Base-by-base conservation (phyloP, 495 filamentous ascomycete species). In the Aspergillus indologenus region DNA sequence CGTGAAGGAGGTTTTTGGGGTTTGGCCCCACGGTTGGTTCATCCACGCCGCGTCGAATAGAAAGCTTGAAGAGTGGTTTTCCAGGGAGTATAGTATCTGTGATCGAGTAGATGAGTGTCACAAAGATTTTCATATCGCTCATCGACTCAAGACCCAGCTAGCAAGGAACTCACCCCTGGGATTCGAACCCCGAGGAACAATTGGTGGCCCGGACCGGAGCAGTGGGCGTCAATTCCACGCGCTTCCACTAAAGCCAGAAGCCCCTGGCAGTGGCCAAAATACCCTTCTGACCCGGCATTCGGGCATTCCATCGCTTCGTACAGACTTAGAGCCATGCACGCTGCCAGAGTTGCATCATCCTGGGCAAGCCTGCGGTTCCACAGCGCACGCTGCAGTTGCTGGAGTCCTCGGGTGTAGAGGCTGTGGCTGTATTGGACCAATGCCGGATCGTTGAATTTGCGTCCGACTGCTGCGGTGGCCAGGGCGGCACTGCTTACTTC, bases 271-370 rank as follows among this genome's bases (percentile, higher is more conserved):
- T 77, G 75, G 15, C 56, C 63, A 21, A 61, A 57, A 58, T 72
- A 77, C 1, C 60, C 75, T 2, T 63, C 42, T 4, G 57, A 21
- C n/a, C 53, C 59, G 18, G 58, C 40, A 45, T 54, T 57, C 0
- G 74, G 74, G 51, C 74, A 77, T 58, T 77, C 71, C 19, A 68
- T 50, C 9, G 69, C 56, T 56, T 77, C 75, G 49, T 74, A 77
- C n/a, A 71, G 61, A 42, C 63, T 61, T 0, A 75, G 55, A 6
- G 67, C 63, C 61, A 75, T 60, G 47, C 68, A 72, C 12, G 71
- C 70, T 7, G 73, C 75, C 4, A 73, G 58, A 1, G 69, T 75
- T 49, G 68, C 66, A 53, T 74, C 71, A 21, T 64, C 63, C 43
- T 61, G 60, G 60, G 68, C 69, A 11, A 67, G 48, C 11, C 52